Evolutionary conservation across 441 rosid species (phyloP).

Genomic region (Populus hybrid): DNA sequence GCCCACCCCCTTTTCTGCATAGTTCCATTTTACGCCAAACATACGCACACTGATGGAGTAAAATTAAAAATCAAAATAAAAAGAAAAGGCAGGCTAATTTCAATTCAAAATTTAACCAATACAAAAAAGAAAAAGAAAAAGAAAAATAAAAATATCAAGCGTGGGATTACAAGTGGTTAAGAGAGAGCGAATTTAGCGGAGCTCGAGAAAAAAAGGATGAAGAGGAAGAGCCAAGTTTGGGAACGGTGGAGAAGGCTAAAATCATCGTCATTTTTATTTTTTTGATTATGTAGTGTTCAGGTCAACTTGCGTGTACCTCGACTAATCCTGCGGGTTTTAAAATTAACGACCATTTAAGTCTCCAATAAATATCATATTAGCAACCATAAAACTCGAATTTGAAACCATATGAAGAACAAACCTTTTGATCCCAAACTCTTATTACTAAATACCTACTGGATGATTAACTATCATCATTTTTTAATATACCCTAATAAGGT

Average conservation of each 20-base stretch:
- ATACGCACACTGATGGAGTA: slow-evolving; percentile 18
- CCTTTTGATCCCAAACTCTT: too few relatives aligned
- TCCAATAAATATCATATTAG: too few relatives aligned
- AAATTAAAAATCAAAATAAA: not conserved
- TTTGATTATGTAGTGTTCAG: not conserved
- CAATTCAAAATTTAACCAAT: too few relatives aligned
- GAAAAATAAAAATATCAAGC: not conserved
- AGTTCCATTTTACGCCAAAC: slow-evolving; percentile 56
- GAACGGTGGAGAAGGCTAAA: slow-evolving; percentile 28
- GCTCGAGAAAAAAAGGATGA: slow-evolving; percentile 24
- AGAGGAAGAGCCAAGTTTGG: slow-evolving; percentile 21
- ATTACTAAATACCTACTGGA: too few relatives aligned
- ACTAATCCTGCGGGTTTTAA: too few relatives aligned
- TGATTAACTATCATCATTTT: too few relatives aligned
- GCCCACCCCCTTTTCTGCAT: slow-evolving; percentile 39
- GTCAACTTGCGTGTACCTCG: too few relatives aligned
- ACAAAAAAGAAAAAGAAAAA: not conserved
- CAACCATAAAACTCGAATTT: too few relatives aligned
- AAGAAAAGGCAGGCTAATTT: not conserved
- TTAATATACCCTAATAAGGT: too few relatives aligned
- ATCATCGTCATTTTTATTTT: slow-evolving; percentile 41
- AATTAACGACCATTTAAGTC: too few relatives aligned
- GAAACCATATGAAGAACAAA: too few relatives aligned
- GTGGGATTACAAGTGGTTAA: slow-evolving; percentile 36
- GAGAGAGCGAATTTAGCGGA: slow-evolving; percentile 28